A percentile compares a stretch with the other conserved stretches of the same genome.
These are phyloP conservation scores for Cladorrhinum sp. DNA, from an alignment of 2,329 filamentous ascomycete species.

Conservation along the genomic window DNA sequence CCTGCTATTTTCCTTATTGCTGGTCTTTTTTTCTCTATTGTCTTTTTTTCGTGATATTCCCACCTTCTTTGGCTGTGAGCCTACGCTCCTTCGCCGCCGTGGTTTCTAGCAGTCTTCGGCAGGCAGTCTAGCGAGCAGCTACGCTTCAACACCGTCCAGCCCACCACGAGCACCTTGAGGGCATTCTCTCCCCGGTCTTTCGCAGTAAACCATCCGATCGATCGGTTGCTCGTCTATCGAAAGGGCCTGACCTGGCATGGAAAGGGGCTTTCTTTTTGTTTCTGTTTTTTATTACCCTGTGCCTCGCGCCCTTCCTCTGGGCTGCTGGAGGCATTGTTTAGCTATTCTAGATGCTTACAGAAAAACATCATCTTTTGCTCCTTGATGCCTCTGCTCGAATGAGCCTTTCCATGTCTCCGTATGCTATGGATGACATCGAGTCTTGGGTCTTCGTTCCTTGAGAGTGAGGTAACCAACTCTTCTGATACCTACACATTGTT, in stretches of 20 bases:
- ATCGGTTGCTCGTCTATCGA: neutral
- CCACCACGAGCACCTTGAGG: neutral
- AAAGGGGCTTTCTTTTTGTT: conserved; percentile 5
- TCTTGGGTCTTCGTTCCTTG: neutral
- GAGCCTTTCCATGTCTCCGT: neutral
- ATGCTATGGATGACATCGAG: neutral
- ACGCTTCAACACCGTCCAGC: neutral
- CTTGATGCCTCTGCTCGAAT: neutral
- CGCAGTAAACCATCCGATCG: neutral
- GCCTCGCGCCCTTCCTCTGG: conserved; percentile 1
- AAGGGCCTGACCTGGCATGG: conserved; percentile 4
- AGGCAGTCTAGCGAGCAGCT: neutral
- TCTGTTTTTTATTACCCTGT: conserved; percentile 4
- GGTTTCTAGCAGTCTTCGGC: neutral
- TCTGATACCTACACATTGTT: neutral
- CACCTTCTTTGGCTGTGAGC: neutral
- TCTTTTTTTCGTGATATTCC: neutral
- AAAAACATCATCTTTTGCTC: neutral
- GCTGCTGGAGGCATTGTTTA: conserved; percentile 5
- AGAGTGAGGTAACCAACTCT: neutral
- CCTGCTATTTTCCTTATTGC: neutral
- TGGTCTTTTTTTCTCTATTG: neutral
- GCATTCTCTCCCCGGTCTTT: neutral
- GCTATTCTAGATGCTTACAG: conserved; percentile 6
- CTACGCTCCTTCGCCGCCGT: neutral